These are phyloP conservation scores for Onygenales sp. DNA, from an alignment of 2,329 filamentous ascomycete species.

Conservation along the genomic window DNA sequence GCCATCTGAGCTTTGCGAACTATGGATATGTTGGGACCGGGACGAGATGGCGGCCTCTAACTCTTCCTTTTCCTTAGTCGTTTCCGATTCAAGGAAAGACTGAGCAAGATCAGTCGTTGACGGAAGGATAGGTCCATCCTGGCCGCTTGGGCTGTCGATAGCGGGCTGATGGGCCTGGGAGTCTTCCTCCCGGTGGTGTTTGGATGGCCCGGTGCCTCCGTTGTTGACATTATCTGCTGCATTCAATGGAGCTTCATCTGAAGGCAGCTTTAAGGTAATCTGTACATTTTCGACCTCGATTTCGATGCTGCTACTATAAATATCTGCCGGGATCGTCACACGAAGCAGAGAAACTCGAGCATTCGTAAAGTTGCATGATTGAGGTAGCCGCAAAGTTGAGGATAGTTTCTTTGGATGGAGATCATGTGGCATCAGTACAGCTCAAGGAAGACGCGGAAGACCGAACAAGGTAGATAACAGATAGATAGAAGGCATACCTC, in stretches of 20 bases:
- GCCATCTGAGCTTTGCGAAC: constrained; percentile 40
- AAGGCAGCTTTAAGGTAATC: constrained; percentile 52
- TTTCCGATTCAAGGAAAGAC: constrained; percentile 52
- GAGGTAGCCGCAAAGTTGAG: constrained; percentile 62
- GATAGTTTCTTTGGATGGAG: constrained; percentile 60
- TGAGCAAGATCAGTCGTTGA: constrained; percentile 50
- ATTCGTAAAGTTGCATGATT: constrained; percentile 59
- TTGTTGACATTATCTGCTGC: constrained; percentile 7
- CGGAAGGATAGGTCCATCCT: constrained; percentile 31
- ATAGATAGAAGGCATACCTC: constrained; percentile 45
- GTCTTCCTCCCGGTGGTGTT: not conserved
- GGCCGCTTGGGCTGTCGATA: constrained; percentile 19
- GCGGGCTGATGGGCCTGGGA: constrained; percentile 14
- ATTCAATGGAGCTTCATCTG: constrained; percentile 25
- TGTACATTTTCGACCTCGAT: constrained; percentile 76
- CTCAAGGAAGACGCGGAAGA: not conserved
- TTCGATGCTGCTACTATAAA: constrained; percentile 73
- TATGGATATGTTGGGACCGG: constrained; percentile 32
- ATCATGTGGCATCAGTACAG: not conserved
- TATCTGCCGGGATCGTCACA: constrained; percentile 76
- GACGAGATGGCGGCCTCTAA: constrained; percentile 48
- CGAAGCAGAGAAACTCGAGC: constrained; percentile 69
- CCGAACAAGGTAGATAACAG: constrained; percentile 17
- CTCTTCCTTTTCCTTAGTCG: constrained; percentile 47
- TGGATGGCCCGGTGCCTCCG: not conserved